Evolutionary conservation across 2,329 filamentous ascomycete species (phyloP).

Genomic region (Colletotrichum chlorophyti): DNA sequence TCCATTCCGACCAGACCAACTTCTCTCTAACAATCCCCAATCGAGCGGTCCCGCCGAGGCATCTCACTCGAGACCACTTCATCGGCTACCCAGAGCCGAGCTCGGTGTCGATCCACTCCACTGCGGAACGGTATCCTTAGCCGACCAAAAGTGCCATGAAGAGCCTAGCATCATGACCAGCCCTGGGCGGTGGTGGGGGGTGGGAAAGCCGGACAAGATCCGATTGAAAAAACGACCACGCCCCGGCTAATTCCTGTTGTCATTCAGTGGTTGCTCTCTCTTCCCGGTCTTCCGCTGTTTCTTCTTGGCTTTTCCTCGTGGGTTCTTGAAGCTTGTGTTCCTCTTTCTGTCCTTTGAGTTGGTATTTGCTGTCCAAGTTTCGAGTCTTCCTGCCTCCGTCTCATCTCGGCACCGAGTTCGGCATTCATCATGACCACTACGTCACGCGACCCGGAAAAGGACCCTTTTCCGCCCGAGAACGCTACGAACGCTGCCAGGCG

Average conservation of each 20-base stretch:
- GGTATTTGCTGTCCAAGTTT: not conserved
- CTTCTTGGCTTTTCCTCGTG: not conserved
- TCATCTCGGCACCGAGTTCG: conserved; percentile 21
- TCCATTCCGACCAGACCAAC: not conserved
- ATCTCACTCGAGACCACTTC: not conserved
- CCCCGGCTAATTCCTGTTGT: conserved; percentile 19
- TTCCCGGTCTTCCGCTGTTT: not conserved
- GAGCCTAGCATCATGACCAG: conserved; percentile 24
- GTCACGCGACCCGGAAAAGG: conserved; percentile 25
- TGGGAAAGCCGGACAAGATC: conserved; percentile 11
- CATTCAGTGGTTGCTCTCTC: conserved; percentile 2
- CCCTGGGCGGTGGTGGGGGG: conserved; percentile 4
- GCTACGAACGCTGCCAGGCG: not conserved
- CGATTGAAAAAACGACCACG: conserved; percentile 17
- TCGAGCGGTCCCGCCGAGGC: conserved; percentile 19
- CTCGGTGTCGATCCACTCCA: conserved; percentile 28
- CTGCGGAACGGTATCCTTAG: conserved; percentile 19
- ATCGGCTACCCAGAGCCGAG: conserved; percentile 21
- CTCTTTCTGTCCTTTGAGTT: not conserved
- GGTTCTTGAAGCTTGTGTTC: not conserved
- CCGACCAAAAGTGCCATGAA: conserved; percentile 1
- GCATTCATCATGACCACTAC: conserved; percentile 1
- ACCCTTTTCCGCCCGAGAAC: conserved; percentile 15
- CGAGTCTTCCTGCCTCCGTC: not conserved
- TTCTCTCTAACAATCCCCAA: not conserved